These are phyloP conservation scores for Neofusicoccum cordaticola DNA, from an alignment of 2,329 filamentous ascomycete species.

Conservation along the genomic window DNA sequence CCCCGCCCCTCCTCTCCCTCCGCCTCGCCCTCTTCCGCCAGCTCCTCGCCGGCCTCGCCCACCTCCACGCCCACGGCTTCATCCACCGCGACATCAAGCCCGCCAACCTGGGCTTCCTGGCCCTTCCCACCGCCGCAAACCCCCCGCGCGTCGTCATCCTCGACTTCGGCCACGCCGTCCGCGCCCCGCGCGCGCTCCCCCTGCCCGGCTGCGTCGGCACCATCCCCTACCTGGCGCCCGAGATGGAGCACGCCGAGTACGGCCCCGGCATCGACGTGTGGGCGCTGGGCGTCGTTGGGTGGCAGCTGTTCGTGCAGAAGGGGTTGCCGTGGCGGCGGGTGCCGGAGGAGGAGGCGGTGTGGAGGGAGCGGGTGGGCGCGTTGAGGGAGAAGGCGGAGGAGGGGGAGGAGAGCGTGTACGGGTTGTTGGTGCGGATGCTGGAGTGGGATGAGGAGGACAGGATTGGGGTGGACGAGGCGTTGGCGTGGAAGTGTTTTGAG, in stretches of 20 bases:
- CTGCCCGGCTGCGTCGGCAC: constrained; percentile 8
- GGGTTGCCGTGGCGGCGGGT: background rate
- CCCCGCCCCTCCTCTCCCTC: background rate
- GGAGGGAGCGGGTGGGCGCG: background rate
- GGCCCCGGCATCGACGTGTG: background rate
- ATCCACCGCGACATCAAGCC: constrained; percentile 19
- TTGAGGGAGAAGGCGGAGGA: background rate
- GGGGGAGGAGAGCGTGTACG: background rate
- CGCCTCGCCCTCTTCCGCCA: background rate
- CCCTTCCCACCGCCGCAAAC: background rate
- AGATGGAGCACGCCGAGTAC: constrained; percentile 3
- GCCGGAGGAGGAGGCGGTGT: background rate
- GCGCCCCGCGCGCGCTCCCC: background rate
- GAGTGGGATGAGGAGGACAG: background rate
- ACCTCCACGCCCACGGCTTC: constrained; percentile 14
- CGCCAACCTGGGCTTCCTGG: constrained; percentile 14
- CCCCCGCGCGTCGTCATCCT: background rate
- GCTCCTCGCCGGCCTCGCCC: constrained; percentile 10
- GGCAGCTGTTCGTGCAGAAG: background rate
- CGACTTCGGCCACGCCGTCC: constrained; percentile 9
- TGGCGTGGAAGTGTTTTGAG: background rate
- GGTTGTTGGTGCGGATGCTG: background rate
- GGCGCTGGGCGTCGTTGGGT: background rate
- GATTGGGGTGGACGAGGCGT: background rate
- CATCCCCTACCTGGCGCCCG: constrained; percentile 11